phyloP scores from a whole-genome alignment of 805 yeast species.

The Kodamaea hsintzibuensis region DNA sequence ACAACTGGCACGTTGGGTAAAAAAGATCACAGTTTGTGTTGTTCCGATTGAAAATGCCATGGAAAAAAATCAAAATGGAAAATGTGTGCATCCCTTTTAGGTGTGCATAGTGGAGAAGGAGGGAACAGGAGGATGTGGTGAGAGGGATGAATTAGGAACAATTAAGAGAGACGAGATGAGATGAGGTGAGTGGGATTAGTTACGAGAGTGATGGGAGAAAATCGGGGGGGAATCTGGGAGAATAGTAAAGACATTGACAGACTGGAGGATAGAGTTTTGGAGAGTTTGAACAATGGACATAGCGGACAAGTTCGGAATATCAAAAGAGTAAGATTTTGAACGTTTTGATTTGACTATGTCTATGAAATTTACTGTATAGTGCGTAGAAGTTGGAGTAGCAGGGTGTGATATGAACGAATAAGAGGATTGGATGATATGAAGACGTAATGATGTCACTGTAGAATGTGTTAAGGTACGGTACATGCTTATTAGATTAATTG shows the following conservation, averaged over 20 bases:
- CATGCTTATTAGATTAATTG: too few species aligned
- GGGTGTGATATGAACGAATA: background rate
- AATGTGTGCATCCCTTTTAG: background rate
- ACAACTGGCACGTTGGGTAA: background rate
- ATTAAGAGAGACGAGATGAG: too few species aligned
- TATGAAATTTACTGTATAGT: too few species aligned
- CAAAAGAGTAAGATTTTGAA: too few species aligned
- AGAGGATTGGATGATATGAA: background rate
- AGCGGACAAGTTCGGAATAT: too few species aligned
- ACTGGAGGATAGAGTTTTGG: background rate
- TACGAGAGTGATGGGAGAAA: background rate
- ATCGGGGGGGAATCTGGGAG: background rate
- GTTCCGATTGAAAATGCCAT: background rate
- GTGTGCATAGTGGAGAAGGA: background rate
- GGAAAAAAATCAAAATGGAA: background rate
- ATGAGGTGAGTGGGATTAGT: too few species aligned
- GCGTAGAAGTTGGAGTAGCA: background rate
- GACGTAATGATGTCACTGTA: background rate
- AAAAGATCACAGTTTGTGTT: background rate
- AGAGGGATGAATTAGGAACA: too few species aligned
- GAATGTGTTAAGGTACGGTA: too few species aligned
- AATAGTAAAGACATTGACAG: background rate
- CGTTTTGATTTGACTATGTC: too few species aligned
- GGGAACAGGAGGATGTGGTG: background rate
- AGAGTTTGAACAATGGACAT: too few species aligned